Conservation (phyloP, 768 basidiomycete species). For the Trametes cubensis region DNA sequence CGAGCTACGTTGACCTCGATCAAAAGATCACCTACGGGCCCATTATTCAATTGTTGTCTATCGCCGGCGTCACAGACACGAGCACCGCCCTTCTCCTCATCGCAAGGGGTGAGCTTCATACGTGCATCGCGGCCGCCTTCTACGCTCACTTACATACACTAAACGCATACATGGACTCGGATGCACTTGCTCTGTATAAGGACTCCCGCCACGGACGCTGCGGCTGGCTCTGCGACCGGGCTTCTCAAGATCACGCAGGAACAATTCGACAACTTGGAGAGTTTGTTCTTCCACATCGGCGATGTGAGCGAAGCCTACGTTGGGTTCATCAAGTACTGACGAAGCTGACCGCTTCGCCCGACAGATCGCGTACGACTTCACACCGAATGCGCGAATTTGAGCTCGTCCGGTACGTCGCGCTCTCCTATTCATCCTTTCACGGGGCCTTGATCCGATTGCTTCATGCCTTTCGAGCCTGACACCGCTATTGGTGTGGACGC, state of each 20-base stretch:
- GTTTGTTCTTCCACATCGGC: too few species aligned
- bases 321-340: too few species aligned
- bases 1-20: slow-evolving; percentile 39
- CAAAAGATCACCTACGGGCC: slow-evolving; percentile 37
- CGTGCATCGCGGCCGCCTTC: too few species aligned
- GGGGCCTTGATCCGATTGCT: background rate
- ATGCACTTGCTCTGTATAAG: slow-evolving; percentile 32
- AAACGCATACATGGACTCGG: too few species aligned
- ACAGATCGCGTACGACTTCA: slow-evolving; percentile 30
- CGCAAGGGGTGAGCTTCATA: slow-evolving; percentile 30
- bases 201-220: slow-evolving; percentile 30
- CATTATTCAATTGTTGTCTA: slow-evolving; percentile 29
- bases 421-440: background rate
- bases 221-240: slow-evolving; percentile 29
- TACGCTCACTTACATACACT: background rate
- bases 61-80: slow-evolving; percentile 41
- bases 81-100: slow-evolving; percentile 40
- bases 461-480: slow-evolving; percentile 25
- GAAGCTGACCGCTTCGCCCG: background rate
- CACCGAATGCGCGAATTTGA: slow-evolving; percentile 37
- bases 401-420: slow-evolving; percentile 29
- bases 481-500: slow-evolving; percentile 31
- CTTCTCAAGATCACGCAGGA: slow-evolving; percentile 28
- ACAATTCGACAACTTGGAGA: slow-evolving; percentile 25
- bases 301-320: slow-evolving; percentile 2